phyloP scores from a whole-genome alignment of 192 early-diverging fungal genomes.

The Gamsiella multidivaricata region DNA sequence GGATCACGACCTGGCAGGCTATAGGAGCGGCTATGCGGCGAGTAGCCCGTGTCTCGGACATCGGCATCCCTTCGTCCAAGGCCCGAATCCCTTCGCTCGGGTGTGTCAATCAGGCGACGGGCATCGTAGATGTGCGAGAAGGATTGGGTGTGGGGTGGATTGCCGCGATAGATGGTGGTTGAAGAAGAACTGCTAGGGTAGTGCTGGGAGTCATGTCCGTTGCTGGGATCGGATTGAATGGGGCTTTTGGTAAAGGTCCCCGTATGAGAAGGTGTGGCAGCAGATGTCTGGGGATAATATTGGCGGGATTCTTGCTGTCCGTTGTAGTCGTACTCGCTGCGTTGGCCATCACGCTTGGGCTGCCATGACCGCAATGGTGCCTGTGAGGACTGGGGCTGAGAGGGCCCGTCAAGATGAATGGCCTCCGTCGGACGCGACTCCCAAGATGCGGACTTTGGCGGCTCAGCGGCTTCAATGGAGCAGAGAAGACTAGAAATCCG shows the following conservation, averaged over 20 bases:
- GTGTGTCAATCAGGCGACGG: background rate
- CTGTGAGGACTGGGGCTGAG: conserved; percentile 1
- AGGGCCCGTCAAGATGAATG: conserved; percentile 21
- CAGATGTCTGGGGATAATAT: background rate
- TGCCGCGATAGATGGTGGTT: background rate
- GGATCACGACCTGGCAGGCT: conserved; percentile 6
- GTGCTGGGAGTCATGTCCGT: background rate
- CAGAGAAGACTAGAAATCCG: conserved; percentile 36
- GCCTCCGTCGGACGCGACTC: conserved; percentile 10
- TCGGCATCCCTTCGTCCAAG: conserved; percentile 21
- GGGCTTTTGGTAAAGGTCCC: background rate
- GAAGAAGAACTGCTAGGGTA: background rate
- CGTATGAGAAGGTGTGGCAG: background rate
- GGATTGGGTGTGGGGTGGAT: background rate
- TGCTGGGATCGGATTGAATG: background rate
- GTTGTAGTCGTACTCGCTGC: background rate
- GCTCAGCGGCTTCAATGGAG: conserved; percentile 18
- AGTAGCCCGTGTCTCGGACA: background rate
- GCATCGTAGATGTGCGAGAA: background rate
- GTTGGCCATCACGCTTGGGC: background rate
- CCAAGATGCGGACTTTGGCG: conserved; percentile 10
- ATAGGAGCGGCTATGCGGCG: background rate
- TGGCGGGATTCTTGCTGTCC: background rate
- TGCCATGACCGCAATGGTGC: background rate
- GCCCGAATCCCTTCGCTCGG: conserved; percentile 15